Conservation (phyloP, 2,329 filamentous ascomycete genomes). For the Parastagonospora avenae region DNA sequence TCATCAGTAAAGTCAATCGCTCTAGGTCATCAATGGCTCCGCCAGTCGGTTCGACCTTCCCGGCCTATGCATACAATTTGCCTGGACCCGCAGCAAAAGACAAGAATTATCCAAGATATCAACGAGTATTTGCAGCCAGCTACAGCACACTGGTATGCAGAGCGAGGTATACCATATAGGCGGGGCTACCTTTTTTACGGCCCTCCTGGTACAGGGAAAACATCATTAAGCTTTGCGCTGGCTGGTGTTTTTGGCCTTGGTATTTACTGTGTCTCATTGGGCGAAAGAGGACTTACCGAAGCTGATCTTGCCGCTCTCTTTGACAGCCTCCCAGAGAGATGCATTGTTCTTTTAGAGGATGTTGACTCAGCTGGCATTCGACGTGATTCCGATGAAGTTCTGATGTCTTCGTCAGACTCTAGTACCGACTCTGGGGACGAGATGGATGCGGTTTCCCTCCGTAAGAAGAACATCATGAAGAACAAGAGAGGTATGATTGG, state of each 20-base stretch:
- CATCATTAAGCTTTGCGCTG: slow-evolving; percentile 48
- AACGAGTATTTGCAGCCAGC: slow-evolving; percentile 77
- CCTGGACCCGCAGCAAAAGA: slow-evolving; percentile 70
- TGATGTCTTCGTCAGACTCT: no score
- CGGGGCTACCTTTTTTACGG: slow-evolving; percentile 83
- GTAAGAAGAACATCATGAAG: slow-evolving; percentile 1
- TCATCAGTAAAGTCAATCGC: neutral
- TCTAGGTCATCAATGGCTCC: slow-evolving; percentile 45
- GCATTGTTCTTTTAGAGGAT: slow-evolving; percentile 55
- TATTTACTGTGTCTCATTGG: slow-evolving; percentile 53
- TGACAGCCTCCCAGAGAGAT: slow-evolving; percentile 49
- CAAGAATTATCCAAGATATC: slow-evolving; percentile 70
- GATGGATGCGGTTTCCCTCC: no score
- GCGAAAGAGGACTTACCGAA: slow-evolving; percentile 76
- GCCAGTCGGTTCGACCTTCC: slow-evolving; percentile 62
- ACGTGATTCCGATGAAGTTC: no score
- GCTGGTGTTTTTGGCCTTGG: slow-evolving; percentile 55
- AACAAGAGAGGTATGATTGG: slow-evolving; percentile 60
- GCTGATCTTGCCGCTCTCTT: slow-evolving; percentile 60
- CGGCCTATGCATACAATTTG: slow-evolving; percentile 77
- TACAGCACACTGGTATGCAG: slow-evolving; percentile 78
- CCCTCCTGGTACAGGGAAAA: slow-evolving; percentile 81
- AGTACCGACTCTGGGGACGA: no score
- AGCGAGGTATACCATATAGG: slow-evolving; percentile 83
- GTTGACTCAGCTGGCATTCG: slow-evolving; percentile 55